These are phyloP conservation scores for Abrus pulchellus DNA, from an alignment of 306 rosid species.

Conservation along the genomic window DNA sequence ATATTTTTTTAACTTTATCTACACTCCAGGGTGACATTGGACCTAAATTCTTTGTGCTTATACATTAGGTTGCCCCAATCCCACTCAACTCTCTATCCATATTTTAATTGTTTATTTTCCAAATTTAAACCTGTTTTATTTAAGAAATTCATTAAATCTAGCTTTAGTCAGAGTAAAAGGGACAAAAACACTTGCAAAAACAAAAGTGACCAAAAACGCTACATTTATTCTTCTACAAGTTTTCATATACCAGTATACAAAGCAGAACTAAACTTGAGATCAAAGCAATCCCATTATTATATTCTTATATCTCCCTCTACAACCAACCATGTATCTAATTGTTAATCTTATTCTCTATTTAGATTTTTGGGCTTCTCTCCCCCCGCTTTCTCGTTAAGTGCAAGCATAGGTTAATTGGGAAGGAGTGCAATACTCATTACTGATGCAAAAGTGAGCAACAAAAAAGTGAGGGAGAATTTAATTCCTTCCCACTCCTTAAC, in stretches of 20 bases:
- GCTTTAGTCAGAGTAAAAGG: slow-evolving; percentile 57
- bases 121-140: slow-evolving; percentile 33
- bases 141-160: slow-evolving; percentile 40
- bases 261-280: slow-evolving; percentile 66
- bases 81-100: slow-evolving; percentile 63
- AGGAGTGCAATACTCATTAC: slow-evolving; percentile 43
- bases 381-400: slow-evolving; percentile 35
- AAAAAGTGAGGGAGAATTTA: slow-evolving; percentile 62
- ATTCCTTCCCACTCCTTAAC: slow-evolving; percentile 59
- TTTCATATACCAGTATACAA: slow-evolving; percentile 48
- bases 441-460: slow-evolving; percentile 47
- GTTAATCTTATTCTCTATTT: slow-evolving; percentile 39
- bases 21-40: slow-evolving; percentile 81
- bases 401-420: slow-evolving; percentile 27
- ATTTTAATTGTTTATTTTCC: slow-evolving; percentile 38
- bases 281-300: slow-evolving; percentile 60
- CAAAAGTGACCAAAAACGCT: slow-evolving; percentile 48
- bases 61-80: slow-evolving; percentile 67
- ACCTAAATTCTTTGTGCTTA: slow-evolving; percentile 63
- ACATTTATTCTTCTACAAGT: slow-evolving; percentile 65
- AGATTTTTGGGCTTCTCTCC: slow-evolving; percentile 17
- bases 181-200: slow-evolving; percentile 41
- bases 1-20: slow-evolving; percentile 60
- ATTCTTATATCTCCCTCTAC: slow-evolving; percentile 20
- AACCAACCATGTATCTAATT: slow-evolving; percentile 46